Evolutionary conservation across 2,329 filamentous ascomycete genomes (phyloP).

Genomic region (Leptographium radiaticola): DNA sequence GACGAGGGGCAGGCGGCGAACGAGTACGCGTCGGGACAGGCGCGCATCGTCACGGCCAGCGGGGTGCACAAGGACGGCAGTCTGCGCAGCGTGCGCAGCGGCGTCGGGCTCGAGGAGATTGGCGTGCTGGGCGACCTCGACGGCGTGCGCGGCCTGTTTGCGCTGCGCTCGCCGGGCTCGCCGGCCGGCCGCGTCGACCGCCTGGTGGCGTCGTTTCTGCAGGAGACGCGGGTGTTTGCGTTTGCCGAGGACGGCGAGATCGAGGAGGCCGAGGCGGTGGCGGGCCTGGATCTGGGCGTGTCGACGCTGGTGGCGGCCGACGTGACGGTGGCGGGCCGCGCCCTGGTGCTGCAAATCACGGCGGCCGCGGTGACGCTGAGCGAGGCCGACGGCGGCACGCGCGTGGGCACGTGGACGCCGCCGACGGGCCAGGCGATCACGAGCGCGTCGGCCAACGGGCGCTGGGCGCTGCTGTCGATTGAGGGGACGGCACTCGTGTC

Average conservation of each 20-base stretch:
- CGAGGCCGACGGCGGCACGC: conserved; percentile 42
- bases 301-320: conserved; percentile 62
- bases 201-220: conserved; percentile 66
- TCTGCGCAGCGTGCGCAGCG: conserved; percentile 79
- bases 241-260: conserved; percentile 66
- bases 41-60: conserved; percentile 83
- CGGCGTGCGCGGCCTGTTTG: conserved; percentile 60
- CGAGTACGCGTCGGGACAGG: conserved; percentile 90
- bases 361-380: conserved; percentile 47
- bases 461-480: conserved; percentile 58
- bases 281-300: conserved; percentile 54
- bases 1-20: conserved; percentile 63
- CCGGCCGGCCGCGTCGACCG: conserved; percentile 38
- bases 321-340: conserved; percentile 20
- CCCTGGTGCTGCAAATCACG: conserved; percentile 65
- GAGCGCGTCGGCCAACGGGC: conserved; percentile 60
- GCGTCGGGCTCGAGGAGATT: conserved; percentile 80
- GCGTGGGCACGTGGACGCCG: conserved; percentile 45
- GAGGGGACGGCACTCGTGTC: conserved; percentile 62
- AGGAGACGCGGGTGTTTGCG: conserved; percentile 69
- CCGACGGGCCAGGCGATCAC: conserved; percentile 49
- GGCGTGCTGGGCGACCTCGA: conserved; percentile 71
- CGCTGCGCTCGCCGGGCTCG: conserved; percentile 37
- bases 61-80: conserved; percentile 84
- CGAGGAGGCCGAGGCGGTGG: conserved; percentile 71